Base-by-base conservation (phyloP, 345 rosid genomes). In the Xanthoceras sorbifolium region DNA sequence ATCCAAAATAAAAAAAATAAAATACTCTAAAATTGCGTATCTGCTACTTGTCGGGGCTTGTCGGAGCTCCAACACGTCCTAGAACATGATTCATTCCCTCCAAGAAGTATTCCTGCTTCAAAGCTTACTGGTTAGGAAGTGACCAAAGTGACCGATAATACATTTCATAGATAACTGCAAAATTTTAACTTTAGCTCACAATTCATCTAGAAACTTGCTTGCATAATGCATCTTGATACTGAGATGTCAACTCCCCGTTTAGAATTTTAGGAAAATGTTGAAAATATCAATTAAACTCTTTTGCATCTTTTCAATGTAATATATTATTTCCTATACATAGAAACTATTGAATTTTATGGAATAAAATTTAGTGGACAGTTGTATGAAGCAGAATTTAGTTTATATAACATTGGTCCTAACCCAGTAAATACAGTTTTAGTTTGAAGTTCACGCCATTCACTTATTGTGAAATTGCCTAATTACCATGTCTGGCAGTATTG, bases 331-430 rank as follows among this genome's bases (percentile, higher is more conserved):
- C 8, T 57, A 52, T 52, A 50, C 18, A 52, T 28, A 57, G 26
- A 29, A 26, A 12, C 25, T 46, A 54, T 4, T 29, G 18, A 50
- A 69, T 29, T 50, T 69, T 69, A 18, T 69, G 61, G 42, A 25
- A 15, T 67, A 6, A n/a, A 44, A 20, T 7, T 23, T 67, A 67
- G 3, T 50, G 55, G 57, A 68, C 57, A 31, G 29, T 26, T 28
- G 38, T 29, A 9, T 69, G 59, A 48, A 48, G 72, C 54, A 68
- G 29, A 64, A 32, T 34, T 42, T 68, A 69, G 72, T 7, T 42
- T 46, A n/a, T 18, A 69, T 28, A 22, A 48, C 36, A 28, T 36
- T 68, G 57, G 25, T 28, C n/a, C 72, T 48, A 28, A 28, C 55
- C 6, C 7, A 50, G 6, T 15, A 18, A 50, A 50, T 50, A 15